Evolutionary conservation across 768 basidiomycete genomes (phyloP), one percentile per base, ranked within the genome.

Genomic region (Cystobasidium onofrii): DNA sequence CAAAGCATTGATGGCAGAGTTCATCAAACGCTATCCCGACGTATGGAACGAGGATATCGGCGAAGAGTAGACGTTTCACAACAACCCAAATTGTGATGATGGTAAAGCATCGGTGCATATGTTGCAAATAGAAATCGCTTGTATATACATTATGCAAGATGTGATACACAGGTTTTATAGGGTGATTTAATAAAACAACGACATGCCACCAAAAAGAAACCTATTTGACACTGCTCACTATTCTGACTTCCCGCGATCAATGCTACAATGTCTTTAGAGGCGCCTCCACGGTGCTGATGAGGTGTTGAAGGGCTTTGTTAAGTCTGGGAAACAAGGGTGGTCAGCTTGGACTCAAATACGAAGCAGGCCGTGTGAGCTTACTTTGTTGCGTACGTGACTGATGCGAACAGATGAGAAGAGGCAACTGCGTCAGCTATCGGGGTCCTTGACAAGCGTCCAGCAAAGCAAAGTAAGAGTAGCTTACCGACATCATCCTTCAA

Each of bases 1-100:
- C 79, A 85, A 84, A 76, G 80, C 80, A 7, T 76, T 88, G 75
- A 87, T 89, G 87, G 57, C 64, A 9, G 81, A 80, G 50, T 89
- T 88, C 78, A 88, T 89, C 55, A 75, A 80, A 31, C 83, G 85
- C 74, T 83, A 85, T 9, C 87, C 86, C 34, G 84, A 87, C 81
- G 85, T 88, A 20, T 71, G 82, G 79, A 76, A 77, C 74, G 78
- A 78, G 64, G 76, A 72, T 25, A 62, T 72, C 20, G 70, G 70
- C n/a, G 70, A 69, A 39, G 66, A 69, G 33, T 65, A 43, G 33
- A 1, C 33, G 15, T 60, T 60, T 34, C 12, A 12, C 13, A 39
- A 6, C 25, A 6, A 60, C 57, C 31, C 12, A 6, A 39, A 4
- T 60, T 29, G 57, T 29, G 25, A 34, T 60, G n/a, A 60, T 34